Percentiles rank a stretch among this genome's conserved stretches.
Evolutionary conservation across 306 rosid genomes (phyloP).

Genomic region (Cucurbita ficifolia): DNA sequence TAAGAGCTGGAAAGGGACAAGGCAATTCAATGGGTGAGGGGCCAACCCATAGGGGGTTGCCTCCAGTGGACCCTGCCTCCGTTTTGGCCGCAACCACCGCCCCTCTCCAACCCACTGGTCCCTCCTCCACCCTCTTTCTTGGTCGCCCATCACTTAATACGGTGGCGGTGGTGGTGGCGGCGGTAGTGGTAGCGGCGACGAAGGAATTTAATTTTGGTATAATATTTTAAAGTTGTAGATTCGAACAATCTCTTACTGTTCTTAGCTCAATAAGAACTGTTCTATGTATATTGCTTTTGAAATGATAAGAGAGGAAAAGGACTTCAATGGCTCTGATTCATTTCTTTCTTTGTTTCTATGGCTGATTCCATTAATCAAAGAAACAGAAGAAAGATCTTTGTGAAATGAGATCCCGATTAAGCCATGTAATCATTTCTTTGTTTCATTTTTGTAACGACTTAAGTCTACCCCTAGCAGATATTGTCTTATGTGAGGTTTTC

Average conservation of each 20-base stretch:
- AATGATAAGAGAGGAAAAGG: not conserved
- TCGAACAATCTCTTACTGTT: no score
- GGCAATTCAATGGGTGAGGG: slow-evolving; percentile 30
- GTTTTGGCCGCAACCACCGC: slow-evolving; percentile 21
- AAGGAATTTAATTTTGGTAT: no score
- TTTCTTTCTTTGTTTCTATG: no score
- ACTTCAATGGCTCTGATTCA: not conserved
- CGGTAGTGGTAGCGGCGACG: no score
- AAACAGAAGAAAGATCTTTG: not conserved
- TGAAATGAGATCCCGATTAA: not conserved
- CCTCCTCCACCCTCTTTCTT: not conserved
- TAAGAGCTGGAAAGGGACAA: slow-evolving; percentile 28
- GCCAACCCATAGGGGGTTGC: slow-evolving; percentile 31
- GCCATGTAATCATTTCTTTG: no score
- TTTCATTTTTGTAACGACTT: no score
- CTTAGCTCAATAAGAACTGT: no score
- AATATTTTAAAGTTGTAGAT: no score
- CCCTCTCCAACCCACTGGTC: slow-evolving; percentile 22
- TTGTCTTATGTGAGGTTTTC: no score
- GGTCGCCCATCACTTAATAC: not conserved
- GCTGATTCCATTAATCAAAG: not conserved
- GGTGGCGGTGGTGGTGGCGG: not conserved
- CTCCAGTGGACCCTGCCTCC: slow-evolving; percentile 16
- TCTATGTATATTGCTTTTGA: no score
- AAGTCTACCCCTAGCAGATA: no score